Conservation (phyloP, 108 stramenopile species). For the Pseudonitzschia pungens region DNA sequence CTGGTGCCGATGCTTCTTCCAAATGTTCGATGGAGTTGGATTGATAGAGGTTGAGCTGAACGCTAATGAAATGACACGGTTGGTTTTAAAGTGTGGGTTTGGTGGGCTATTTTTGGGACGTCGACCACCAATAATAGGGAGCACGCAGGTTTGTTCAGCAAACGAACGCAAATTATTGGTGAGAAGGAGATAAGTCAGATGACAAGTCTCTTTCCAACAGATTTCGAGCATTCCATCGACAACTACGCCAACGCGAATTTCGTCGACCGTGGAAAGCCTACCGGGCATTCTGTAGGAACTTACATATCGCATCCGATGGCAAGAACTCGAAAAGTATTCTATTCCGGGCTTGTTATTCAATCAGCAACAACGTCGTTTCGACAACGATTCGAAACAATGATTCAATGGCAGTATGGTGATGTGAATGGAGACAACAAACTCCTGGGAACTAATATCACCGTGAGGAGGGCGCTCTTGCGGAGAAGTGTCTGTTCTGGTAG, state of each 20-base stretch:
- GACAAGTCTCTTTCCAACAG: neutral
- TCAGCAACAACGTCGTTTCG: too few species aligned
- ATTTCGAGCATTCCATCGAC: neutral
- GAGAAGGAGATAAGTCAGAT: neutral
- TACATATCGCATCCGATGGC: neutral
- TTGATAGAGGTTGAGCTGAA: too few species aligned
- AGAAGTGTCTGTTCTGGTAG: too few species aligned
- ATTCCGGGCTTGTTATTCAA: neutral
- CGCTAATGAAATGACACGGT: neutral
- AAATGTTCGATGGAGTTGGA: too few species aligned
- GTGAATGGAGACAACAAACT: too few species aligned
- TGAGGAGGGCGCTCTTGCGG: too few species aligned
- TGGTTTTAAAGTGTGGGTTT: neutral
- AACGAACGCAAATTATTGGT: neutral
- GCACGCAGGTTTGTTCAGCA: neutral
- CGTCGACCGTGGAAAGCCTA: constrained; percentile 19
- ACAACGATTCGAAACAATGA: too few species aligned
- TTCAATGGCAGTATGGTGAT: too few species aligned
- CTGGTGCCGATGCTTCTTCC: too few species aligned
- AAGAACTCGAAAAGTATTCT: neutral
- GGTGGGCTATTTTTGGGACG: neutral
- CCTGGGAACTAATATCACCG: too few species aligned
- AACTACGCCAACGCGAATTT: constrained; percentile 1
- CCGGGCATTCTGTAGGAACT: constrained; percentile 12
- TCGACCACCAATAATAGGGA: neutral